Percentiles rank a stretch among this genome's conserved stretches.
Evolutionary conservation across 805 yeast genomes (phyloP).

Genomic region (Teunomyces pallodes): DNA sequence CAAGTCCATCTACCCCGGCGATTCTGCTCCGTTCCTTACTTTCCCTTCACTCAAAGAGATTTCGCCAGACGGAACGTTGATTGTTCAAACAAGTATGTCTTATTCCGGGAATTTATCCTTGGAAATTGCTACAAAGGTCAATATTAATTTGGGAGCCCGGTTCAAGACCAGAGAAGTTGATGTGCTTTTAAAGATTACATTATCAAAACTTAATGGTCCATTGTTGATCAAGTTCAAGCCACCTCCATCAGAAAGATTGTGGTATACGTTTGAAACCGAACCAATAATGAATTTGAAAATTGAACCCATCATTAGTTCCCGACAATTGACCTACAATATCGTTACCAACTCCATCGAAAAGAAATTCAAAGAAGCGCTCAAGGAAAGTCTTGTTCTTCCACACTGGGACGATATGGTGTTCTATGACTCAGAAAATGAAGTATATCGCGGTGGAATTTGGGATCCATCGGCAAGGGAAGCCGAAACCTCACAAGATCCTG

Average conservation of each 20-base stretch:
- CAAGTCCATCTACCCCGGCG: constrained; percentile 70
- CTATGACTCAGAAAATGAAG: constrained; percentile 60
- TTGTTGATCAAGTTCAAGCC: constrained; percentile 70
- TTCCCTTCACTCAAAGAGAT: constrained; percentile 67
- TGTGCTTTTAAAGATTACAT: constrained; percentile 64
- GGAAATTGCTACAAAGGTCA: constrained; percentile 77
- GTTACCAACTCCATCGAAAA: constrained; percentile 78
- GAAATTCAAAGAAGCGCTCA: constrained; percentile 73
- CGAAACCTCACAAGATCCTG: neutral
- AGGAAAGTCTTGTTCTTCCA: constrained; percentile 79
- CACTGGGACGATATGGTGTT: constrained; percentile 85
- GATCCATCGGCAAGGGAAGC: constrained; percentile 39
- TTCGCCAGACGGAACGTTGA: constrained; percentile 76
- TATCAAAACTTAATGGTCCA: constrained; percentile 72
- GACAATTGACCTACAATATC: constrained; percentile 73
- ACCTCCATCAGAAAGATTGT: constrained; percentile 85
- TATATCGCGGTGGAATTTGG: constrained; percentile 95
- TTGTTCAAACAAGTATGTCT: constrained; percentile 56
- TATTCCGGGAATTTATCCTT: constrained; percentile 77
- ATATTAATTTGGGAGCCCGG: constrained; percentile 69
- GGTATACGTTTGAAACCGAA: constrained; percentile 84
- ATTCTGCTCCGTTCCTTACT: constrained; percentile 75
- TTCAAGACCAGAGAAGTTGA: constrained; percentile 76
- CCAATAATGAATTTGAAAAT: constrained; percentile 73
- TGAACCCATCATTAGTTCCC: constrained; percentile 88